Conservation (phyloP, 306 rosid species). For the Arachis stenosperma region DNA sequence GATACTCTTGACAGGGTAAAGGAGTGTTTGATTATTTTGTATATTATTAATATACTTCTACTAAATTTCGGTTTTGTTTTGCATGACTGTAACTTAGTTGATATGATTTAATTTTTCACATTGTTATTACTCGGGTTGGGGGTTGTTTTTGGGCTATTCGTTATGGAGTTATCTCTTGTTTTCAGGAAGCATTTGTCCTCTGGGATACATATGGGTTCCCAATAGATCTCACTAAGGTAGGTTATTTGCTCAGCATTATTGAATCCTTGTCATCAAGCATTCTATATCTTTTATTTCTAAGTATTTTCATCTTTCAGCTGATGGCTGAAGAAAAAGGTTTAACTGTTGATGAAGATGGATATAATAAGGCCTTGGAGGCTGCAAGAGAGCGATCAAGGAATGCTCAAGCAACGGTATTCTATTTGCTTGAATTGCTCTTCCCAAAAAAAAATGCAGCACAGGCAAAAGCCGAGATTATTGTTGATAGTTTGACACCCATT, state of each 20-base stretch:
- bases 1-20: background rate
- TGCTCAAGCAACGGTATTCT: conserved; percentile 83
- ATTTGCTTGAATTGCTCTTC: conserved; percentile 33
- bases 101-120: conserved; percentile 1
- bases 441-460: background rate
- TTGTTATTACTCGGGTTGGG: background rate
- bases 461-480: background rate
- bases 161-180: conserved; percentile 42
- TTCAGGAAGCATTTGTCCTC: conserved; percentile 92
- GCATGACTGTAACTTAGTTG: conserved; percentile 16
- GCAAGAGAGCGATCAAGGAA: conserved; percentile 94
- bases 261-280: conserved; percentile 22
- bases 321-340: conserved; percentile 97
- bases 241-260: conserved; percentile 30
- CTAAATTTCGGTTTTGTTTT: background rate
- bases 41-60: background rate
- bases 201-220: conserved; percentile 99
- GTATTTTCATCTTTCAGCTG: conserved; percentile 57
- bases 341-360: conserved; percentile 78
- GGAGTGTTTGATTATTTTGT: conserved; percentile 2
- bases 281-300: conserved; percentile 26
- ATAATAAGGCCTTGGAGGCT: conserved; percentile 79
- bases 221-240: conserved; percentile 95
- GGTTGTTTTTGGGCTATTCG: conserved; percentile 24
- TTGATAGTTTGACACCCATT: conserved; percentile 20